Evolutionary conservation across 208 protist species (phyloP), one percentile per base, ranked within the genome.

Genomic region (Wallacemonas sp.): DNA sequence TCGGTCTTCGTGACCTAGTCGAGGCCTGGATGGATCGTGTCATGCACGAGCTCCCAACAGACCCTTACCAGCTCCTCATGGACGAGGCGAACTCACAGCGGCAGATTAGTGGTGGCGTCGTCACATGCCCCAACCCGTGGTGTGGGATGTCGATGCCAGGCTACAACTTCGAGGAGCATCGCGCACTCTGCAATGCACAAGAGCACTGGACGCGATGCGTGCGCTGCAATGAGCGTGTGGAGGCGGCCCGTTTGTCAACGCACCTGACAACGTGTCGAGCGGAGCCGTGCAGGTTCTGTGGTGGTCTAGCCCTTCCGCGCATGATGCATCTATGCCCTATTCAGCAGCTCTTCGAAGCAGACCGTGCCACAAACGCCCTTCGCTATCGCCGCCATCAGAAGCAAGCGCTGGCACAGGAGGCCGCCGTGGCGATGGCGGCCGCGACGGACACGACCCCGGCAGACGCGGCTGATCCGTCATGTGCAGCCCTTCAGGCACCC

Each of bases 61-160:
- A 94, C 56, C 88, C 88, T 0, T 91, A 81, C 55, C 53, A 78
- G 42, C 84, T 70, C 38, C 66, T 94, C 22, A 82, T 91, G n/a
- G 71, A 79, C 12, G 79, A 78, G 41, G 84, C 84, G 6, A 47
- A 38, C 15, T 67, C 70, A 5, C 84, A 91, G 49, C 82, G 75
- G 21, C 53, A 62, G 45, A 70, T 68, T 65, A 79, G 75, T 17
- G 69, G 77, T n/a, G 88, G 84, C 55, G 70, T 94, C 54, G 82
- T 91, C 28, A 91, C 77, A 19, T 94, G 88, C 58, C 68, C 73
- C 17, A 94, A 94, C 68, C 54, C 56, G 19, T 94, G 88, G 88
- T 94, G 88, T 58, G 76, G 79, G 46, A 84, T 86, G 76, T 78
- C 79, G 26, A 87, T 94, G 73, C 84, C 77, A 0, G 78, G 70